Base-by-base conservation (phyloP, 2,329 filamentous ascomycete genomes). In the Venturia nashicola region DNA sequence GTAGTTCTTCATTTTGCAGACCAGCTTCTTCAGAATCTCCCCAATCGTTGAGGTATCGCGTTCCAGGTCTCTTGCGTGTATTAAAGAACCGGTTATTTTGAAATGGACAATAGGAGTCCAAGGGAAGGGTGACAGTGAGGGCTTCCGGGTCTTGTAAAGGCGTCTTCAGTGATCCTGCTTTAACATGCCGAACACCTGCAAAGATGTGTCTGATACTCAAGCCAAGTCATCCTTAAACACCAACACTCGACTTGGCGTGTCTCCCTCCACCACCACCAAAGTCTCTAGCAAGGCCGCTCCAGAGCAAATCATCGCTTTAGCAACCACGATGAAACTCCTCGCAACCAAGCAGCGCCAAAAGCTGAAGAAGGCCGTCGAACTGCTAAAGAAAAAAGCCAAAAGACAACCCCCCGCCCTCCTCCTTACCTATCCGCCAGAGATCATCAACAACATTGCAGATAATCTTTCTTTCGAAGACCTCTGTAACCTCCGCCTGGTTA, bases 341-440 rank as follows among this genome's bases (percentile, higher is more conserved):
- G 72, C 96, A 97, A 61, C 93, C 93, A 61, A 96, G 89, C 70
- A 91, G 93, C 69, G 92, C 92, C 93, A 97, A 96, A 20, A 48
- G n/a, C 44, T 23, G n/a, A 48, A 8, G n/a, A 23, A 48, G 9
- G 44, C 20, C n/a, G 23, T 48, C 3, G 20, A 5, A n/a, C 44
- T 20, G n/a, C 6, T 23, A 1, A 51, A 51, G 12, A 51, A 27
- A 11, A 51, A 27, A 27, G 2, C 46, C 1, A 20, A 2, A 14
- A 9, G 27, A 0, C 3, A 1, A 27, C 14, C 20, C 2, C n/a
- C 44, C 11, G n/a, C n/a, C 44, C 8, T 48, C n/a, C 44, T 48
- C n/a, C n/a, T 23, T 23, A n/a, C n/a, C 44, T 23, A 23, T n/a
- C 44, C 44, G 11, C 1, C 2, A 3, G 44, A 48, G 4, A 48